These are phyloP conservation scores for Coelomomyces lativittatus DNA, from an alignment of 371 early-diverging fungal genomes.

Conservation along the genomic window DNA sequence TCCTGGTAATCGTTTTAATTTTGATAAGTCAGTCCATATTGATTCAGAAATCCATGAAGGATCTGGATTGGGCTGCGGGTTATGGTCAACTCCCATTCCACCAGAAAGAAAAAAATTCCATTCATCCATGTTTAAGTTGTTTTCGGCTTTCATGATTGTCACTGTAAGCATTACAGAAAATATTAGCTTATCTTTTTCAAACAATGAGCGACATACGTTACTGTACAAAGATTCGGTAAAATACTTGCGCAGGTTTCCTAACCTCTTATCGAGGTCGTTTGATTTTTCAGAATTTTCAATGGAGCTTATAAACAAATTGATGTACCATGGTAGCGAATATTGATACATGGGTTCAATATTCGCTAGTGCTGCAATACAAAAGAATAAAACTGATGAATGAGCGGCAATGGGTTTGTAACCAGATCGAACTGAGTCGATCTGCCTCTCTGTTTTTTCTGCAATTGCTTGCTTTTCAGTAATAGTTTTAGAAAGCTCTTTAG, in stretches of 20 bases:
- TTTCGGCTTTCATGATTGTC: slow-evolving; percentile 30
- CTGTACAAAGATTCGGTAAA: slow-evolving; percentile 35
- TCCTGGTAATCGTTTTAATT: slow-evolving; percentile 15
- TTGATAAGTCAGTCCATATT: slow-evolving; percentile 13
- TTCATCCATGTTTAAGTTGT: slow-evolving; percentile 27
- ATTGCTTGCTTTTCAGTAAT: slow-evolving; percentile 28
- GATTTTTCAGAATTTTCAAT: slow-evolving; percentile 25
- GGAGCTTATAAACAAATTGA: slow-evolving; percentile 30
- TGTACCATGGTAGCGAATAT: slow-evolving; percentile 41
- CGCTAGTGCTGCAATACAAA: slow-evolving; percentile 38
- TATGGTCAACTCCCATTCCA: slow-evolving; percentile 14
- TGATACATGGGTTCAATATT: slow-evolving; percentile 44
- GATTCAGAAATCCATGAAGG: slow-evolving; percentile 17
- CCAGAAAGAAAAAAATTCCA: slow-evolving; percentile 36
- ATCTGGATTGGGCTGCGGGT: slow-evolving; percentile 12
- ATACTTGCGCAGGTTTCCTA: slow-evolving; percentile 26
- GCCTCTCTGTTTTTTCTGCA: slow-evolving; percentile 35
- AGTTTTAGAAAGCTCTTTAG: slow-evolving; percentile 21
- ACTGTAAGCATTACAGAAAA: slow-evolving; percentile 35
- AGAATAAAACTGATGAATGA: slow-evolving; percentile 30
- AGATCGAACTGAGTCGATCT: slow-evolving; percentile 30
- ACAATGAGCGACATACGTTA: slow-evolving; percentile 35
- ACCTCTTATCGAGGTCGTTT: slow-evolving; percentile 19
- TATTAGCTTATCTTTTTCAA: slow-evolving; percentile 39
- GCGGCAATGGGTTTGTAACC: slow-evolving; percentile 34